Percentiles rank a stretch among this genome's conserved stretches.
These are phyloP conservation scores for Peronospora destructor DNA, from an alignment of 352 stramenopile genomes.

Conservation along the genomic window DNA sequence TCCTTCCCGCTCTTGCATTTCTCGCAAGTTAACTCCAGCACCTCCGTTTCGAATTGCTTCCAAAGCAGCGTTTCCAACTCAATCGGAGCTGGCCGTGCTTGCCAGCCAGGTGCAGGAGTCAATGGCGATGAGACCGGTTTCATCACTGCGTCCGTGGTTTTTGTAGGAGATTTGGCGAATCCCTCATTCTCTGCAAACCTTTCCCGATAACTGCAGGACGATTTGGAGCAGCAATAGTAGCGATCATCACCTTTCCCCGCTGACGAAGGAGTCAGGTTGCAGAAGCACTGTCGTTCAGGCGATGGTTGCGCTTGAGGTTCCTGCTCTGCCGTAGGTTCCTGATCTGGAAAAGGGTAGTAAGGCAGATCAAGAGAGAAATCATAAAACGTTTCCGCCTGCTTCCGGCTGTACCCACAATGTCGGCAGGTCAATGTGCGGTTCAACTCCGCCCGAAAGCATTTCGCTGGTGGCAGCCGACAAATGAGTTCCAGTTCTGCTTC, in stretches of 20 bases:
- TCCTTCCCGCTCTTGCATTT: conserved; percentile 71
- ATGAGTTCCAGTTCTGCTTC: conserved; percentile 38
- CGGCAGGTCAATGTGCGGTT: conserved; percentile 70
- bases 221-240: conserved; percentile 55
- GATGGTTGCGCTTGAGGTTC: conserved; percentile 29
- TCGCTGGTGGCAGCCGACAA: conserved; percentile 51
- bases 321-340: conserved; percentile 24
- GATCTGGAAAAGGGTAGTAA: conserved; percentile 22
- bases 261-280: conserved; percentile 35
- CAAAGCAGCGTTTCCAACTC: conserved; percentile 50
- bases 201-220: conserved; percentile 57
- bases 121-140: conserved; percentile 7
- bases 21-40: conserved; percentile 76
- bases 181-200: conserved; percentile 18
- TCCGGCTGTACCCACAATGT: conserved; percentile 70
- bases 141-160: conserved; percentile 3
- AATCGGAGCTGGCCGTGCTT: conserved; percentile 26
- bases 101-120: conserved; percentile 7
- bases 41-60: conserved; percentile 75
- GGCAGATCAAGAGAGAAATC: conserved; percentile 84
- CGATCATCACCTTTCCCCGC: conserved; percentile 29
- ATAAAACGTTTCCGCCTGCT: conserved; percentile 76
- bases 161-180: conserved; percentile 8
- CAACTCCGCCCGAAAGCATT: conserved; percentile 75
- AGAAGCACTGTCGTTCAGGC: conserved; percentile 50